Conservation (phyloP, 202 grass and related monocot species). For the Setaria viridis region DNA sequence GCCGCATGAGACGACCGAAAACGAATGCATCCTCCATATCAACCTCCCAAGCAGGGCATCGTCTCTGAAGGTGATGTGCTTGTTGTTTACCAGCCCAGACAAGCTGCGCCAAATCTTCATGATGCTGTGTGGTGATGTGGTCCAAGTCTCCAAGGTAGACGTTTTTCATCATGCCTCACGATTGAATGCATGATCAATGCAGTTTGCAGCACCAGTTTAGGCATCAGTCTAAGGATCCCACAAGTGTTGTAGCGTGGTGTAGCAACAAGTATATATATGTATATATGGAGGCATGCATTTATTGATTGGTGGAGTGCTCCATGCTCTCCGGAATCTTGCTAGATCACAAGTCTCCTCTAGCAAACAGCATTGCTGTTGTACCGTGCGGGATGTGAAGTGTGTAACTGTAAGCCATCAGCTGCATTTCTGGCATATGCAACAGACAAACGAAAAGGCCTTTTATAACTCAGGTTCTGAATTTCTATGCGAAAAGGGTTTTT, state of each 20-base stretch:
- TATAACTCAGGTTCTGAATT: not conserved
- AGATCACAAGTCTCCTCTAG: not conserved
- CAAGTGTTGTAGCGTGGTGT: not conserved
- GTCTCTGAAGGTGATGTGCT: slow-evolving; percentile 47
- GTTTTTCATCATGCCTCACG: slow-evolving; percentile 16
- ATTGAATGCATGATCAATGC: slow-evolving; percentile 9
- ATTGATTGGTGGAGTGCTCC: not conserved
- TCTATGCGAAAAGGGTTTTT: not conserved
- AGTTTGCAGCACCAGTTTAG: slow-evolving; percentile 11
- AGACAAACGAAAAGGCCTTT: not conserved
- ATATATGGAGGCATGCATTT: not conserved
- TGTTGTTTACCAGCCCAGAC: slow-evolving; percentile 42
- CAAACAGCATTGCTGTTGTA: slow-evolving; percentile 6
- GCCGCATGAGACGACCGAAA: slow-evolving; percentile 34
- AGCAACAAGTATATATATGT: not conserved
- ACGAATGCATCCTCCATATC: slow-evolving; percentile 22
- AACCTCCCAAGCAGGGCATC: slow-evolving; percentile 33
- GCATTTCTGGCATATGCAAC: not conserved
- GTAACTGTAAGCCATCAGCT: slow-evolving; percentile 11
- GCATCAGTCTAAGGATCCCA: slow-evolving; percentile 15
- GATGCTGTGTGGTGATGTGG: slow-evolving; percentile 16
- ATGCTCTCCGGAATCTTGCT: slow-evolving; percentile 7
- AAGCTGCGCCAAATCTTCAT: slow-evolving; percentile 44
- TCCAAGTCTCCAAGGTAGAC: slow-evolving; percentile 21
- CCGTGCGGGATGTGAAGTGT: not conserved